Evolutionary conservation across 129 eudicot genomes (phyloP).

Genomic region (Escallonia rubra): DNA sequence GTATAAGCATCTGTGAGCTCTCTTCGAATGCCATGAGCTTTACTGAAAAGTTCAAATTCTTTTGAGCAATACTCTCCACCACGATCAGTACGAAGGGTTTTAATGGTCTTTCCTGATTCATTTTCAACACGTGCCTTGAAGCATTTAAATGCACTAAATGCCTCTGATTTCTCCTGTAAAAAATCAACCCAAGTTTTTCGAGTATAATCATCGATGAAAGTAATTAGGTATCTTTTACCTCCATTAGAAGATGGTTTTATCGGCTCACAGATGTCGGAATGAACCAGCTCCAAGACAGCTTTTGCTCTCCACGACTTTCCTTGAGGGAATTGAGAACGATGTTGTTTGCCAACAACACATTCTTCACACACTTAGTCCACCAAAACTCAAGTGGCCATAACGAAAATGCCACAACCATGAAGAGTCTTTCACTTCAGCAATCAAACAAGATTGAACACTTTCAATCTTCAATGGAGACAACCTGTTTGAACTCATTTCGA

Average conservation of each 20-base stretch:
- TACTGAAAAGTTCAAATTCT: neutral
- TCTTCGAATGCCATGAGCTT: neutral
- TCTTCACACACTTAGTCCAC: neutral
- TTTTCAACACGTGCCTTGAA: neutral
- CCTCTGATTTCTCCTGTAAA: neutral
- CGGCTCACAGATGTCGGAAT: neutral
- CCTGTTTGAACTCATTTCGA: neutral
- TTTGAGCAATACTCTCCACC: neutral
- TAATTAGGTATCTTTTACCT: neutral
- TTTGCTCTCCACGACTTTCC: neutral
- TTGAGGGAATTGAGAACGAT: neutral
- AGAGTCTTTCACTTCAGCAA: neutral
- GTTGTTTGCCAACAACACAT: neutral
- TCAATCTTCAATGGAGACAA: neutral
- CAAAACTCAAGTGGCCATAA: conserved; percentile 1
- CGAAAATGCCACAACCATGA: conserved; percentile 7
- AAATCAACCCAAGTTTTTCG: neutral
- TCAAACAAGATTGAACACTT: neutral
- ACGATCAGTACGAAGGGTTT: neutral
- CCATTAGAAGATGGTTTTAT: neutral
- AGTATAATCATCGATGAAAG: neutral
- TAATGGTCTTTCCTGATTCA: neutral
- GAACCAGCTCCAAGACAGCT: neutral
- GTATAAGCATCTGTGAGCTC: neutral
- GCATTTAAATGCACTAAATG: neutral